A percentile compares a stretch with the other conserved stretches of the same genome.
phyloP scores from a whole-genome alignment of 257 asterid genomes.

The Plantago major region DNA sequence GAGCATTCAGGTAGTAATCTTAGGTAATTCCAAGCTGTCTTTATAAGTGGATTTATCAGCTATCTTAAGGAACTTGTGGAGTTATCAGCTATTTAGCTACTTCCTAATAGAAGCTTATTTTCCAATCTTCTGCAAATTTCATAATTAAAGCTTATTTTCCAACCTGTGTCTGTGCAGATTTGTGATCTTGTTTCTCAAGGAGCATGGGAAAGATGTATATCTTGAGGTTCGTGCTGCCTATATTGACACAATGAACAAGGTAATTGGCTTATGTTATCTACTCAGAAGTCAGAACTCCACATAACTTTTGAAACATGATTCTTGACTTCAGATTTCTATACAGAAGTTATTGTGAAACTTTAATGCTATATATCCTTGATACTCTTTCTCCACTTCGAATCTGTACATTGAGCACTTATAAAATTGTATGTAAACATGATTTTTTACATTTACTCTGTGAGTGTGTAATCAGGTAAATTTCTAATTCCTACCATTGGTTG shows the following conservation, averaged over 20 bases:
- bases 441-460: too few relatives aligned
- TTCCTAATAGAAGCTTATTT: conserved; percentile 9
- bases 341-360: conserved; percentile 14
- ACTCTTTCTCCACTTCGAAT: not conserved
- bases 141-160: conserved; percentile 10
- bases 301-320: conserved; percentile 24
- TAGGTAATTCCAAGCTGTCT: too few relatives aligned
- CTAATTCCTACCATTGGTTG: not conserved
- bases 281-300: conserved; percentile 12
- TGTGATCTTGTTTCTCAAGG: conserved; percentile 79
- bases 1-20: too few relatives aligned
- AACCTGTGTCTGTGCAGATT: conserved; percentile 47
- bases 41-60: too few relatives aligned
- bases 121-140: too few relatives aligned
- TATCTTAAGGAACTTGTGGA: not conserved
- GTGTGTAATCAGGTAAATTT: not conserved
- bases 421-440: not conserved
- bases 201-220: conserved; percentile 87
- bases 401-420: not conserved
- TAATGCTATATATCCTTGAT: not conserved
- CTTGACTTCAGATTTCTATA: conserved; percentile 4
- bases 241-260: conserved; percentile 98
- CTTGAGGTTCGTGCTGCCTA: conserved; percentile 92
- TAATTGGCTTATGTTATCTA: conserved; percentile 23
- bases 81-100: conserved; percentile 15